Conservation (phyloP, 169 alveolate genomes). For the Pseudocohnilembus persalinus region DNA sequence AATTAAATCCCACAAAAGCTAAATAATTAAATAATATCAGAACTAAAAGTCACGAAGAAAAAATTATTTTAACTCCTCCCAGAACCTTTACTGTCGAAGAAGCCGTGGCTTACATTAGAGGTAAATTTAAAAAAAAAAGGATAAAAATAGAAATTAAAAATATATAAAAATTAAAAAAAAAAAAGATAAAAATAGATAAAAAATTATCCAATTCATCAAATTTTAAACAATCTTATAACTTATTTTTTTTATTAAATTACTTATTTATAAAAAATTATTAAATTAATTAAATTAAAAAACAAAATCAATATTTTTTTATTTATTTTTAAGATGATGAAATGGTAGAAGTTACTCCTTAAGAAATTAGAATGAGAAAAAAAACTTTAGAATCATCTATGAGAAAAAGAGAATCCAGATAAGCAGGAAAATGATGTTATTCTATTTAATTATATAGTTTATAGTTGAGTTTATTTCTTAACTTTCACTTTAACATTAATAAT, state of each 20-base stretch:
- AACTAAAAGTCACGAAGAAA: slow-evolving; percentile 59
- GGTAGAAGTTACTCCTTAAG: slow-evolving; percentile 94
- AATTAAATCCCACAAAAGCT: slow-evolving; percentile 68
- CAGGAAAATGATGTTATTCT: too few species aligned
- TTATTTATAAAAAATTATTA: too few species aligned
- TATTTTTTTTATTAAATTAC: too few species aligned
- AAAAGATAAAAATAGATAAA: too few species aligned
- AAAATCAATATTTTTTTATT: too few species aligned
- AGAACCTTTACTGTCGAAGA: slow-evolving; percentile 78
- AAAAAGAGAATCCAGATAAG: neutral
- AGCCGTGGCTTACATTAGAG: slow-evolving; percentile 87
- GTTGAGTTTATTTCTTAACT: too few species aligned
- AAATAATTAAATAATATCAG: slow-evolving; percentile 70
- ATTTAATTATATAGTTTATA: too few species aligned
- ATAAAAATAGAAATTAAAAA: neutral
- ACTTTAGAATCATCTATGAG: slow-evolving; percentile 35
- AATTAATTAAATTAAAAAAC: too few species aligned
- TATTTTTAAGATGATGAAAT: slow-evolving; percentile 83
- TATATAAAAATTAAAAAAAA: too few species aligned
- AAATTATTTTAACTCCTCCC: slow-evolving; percentile 54
- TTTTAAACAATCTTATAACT: too few species aligned
- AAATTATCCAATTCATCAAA: too few species aligned
- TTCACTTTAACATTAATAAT: too few species aligned
- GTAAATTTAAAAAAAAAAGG: slow-evolving; percentile 6
- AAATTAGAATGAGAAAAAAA: slow-evolving; percentile 89